phyloP scores from a whole-genome alignment of 139 green algal genomes.

The Micractinium sp. region DNA sequence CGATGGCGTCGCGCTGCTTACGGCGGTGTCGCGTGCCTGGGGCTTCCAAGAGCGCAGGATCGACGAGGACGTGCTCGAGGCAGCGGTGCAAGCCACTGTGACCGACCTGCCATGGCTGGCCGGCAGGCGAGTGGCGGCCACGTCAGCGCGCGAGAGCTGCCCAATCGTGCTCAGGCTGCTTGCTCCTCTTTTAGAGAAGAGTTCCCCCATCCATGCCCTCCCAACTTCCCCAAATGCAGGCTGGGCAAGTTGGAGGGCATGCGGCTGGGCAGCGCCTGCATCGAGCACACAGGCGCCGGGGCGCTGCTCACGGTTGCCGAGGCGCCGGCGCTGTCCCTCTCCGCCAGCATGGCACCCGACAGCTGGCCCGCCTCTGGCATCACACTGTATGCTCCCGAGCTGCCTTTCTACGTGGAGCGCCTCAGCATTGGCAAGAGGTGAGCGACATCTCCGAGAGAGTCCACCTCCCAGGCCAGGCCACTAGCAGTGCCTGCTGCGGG shows the following conservation, averaged over 20 bases:
- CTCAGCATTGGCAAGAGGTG: background rate
- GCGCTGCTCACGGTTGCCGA: background rate
- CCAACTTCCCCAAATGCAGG: background rate
- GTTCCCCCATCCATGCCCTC: background rate
- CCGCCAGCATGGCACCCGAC: background rate
- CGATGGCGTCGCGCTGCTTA: no score
- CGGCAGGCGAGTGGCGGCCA: background rate
- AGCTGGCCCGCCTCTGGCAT: background rate
- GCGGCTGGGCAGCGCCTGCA: background rate
- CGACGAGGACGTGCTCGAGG: no score
- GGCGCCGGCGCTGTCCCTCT: background rate
- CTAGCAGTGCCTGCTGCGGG: no score
- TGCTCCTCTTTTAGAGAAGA: background rate
- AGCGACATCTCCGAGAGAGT: background rate
- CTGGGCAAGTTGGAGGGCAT: background rate
- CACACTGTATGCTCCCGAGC: background rate
- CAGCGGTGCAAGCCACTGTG: no score
- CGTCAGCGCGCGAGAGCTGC: no score
- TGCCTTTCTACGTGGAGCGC: background rate
- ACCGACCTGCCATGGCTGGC: background rate
- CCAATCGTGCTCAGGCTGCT: background rate
- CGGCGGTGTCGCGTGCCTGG: no score
- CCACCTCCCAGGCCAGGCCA: no score
- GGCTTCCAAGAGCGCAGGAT: no score
- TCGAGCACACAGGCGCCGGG: background rate